Base-by-base conservation (phyloP, 1,284 basidiomycete genomes). In the Taiwanofungus camphoratus region DNA sequence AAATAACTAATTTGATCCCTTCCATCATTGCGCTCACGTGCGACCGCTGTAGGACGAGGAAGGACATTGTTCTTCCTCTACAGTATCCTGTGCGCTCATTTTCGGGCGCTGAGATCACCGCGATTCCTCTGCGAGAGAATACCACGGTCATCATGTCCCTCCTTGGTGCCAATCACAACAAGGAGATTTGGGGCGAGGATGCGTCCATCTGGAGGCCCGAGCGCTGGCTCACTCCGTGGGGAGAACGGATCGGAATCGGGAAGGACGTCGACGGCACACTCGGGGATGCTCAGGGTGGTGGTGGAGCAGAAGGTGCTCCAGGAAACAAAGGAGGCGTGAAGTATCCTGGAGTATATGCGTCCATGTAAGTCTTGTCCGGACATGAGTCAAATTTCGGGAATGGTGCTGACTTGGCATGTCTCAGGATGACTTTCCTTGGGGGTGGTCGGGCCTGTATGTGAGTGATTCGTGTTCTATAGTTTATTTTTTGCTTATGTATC, bases 201-300 rank as follows among this genome's bases (percentile, higher is more conserved):
- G 72, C 69, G 3, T 41, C 58, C 19, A 55, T 59, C 22, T 76
- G 71, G 60, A 57, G 64, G 2, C 74, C 74, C 5, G 66, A 69
- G 32, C 61, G 59, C 3, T 61, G 65, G 66, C 40, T 68, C 6
- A 50, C 48, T n/a, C 33, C 50, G 3, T 33, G 49, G 4, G 50
- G 57, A 3, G 56, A 60, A 12, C 54, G 55, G 26, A 42, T 62
- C 15, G 42, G 44, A 16, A 30, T 32, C 4, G 40, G 46, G 9
- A 42, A 34, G 22, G 32, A 34, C 22, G 32, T 38, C 11, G 52
- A 55, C 30, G n/a, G n/a, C n/a, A n/a, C n/a, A 8, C 39, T 3
- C 39, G 32, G 16, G 42, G 49, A n/a, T 5, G 46, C 44, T 4
- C 44, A 51, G 8, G 44, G 38, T 29, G 2, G 33, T 11, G 30